Evolutionary conservation across 441 rosid species (phyloP).

Genomic region (Jatropha podagrica): DNA sequence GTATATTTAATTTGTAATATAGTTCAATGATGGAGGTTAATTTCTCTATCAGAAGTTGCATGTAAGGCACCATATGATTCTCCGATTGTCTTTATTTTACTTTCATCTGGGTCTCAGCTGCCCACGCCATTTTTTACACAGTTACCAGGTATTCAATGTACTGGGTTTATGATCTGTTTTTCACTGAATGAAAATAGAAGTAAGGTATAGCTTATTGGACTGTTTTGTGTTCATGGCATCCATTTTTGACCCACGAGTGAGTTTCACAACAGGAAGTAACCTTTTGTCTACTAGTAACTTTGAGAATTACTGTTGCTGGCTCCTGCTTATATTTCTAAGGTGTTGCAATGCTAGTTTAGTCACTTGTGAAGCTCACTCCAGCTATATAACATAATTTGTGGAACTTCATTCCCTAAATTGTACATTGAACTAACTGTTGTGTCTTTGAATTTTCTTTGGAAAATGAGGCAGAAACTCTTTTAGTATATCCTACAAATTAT

Average conservation of each 20-base stretch:
- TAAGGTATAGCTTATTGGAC: constrained; percentile 8
- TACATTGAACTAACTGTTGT: too few species aligned
- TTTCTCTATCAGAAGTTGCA: constrained; percentile 26
- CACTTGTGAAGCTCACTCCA: background rate
- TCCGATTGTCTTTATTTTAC: constrained; percentile 31
- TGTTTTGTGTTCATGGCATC: background rate
- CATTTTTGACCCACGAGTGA: background rate
- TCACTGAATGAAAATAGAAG: constrained; percentile 20
- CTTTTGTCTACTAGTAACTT: background rate
- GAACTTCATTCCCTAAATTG: background rate
- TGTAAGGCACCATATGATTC: constrained; percentile 26
- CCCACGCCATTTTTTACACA: constrained; percentile 23
- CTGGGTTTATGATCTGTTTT: constrained; percentile 17
- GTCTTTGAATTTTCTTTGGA: background rate
- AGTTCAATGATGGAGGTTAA: constrained; percentile 32
- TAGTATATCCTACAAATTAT: background rate
- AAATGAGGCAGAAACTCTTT: background rate
- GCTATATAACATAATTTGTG: too few species aligned
- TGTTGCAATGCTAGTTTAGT: background rate
- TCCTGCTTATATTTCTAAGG: background rate
- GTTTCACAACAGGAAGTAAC: background rate
- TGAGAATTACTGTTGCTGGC: background rate
- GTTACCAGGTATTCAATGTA: constrained; percentile 29
- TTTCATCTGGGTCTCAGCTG: constrained; percentile 32
- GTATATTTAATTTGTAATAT: constrained; percentile 38